Base-by-base conservation (phyloP, 1,139 yeast genomes). In the Debaryomycetaceae sp. region DNA sequence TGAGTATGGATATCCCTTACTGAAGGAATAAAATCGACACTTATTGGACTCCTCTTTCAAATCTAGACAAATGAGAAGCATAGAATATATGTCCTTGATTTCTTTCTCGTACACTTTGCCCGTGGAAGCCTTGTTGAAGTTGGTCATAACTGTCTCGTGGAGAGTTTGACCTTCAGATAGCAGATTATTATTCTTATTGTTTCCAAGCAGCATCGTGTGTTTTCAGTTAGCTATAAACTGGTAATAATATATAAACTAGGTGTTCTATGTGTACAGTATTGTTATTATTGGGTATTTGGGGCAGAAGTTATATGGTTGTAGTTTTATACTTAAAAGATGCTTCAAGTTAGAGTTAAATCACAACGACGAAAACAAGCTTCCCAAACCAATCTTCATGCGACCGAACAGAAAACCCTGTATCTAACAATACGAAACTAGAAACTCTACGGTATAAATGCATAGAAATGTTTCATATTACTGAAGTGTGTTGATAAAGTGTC, bases 41-140 rank as follows among this genome's bases (percentile, higher is more conserved):
- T 37, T 41, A 2, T 36, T 16, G 5, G 41, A 5, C 4, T 37
- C 55, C 16, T 59, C 70, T 29, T 58, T 58, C 31, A 81, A 57
- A 5, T 75, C 58, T 31, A 82, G 61, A 31, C 79, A 67, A 16
- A 81, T 67, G 1, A 83, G 50, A 52, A 79, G 53, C 34, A 79
- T 58, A 1, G 83, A 68, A 54, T 59, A 86, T 3, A 84, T 74
- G 35, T 76, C 78, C 49, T 78, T 78, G 34, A 84, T 49, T 50
- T 83, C 87, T 33, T 70, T 68, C 19, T 81, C 75, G 49, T 68
- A 73, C 9, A 81, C 65, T 17, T 68, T 62, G 0, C 86, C 86
- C 26, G 60, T 59, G 0, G 80, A 74, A 0, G 83, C 73, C 45
- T 75, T 68, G 41, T 67, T 68, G 44, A 78, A 68, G 38, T 61